phyloP scores from a whole-genome alignment of 2,329 filamentous ascomycete species.

The Thyridium curvatum region DNA sequence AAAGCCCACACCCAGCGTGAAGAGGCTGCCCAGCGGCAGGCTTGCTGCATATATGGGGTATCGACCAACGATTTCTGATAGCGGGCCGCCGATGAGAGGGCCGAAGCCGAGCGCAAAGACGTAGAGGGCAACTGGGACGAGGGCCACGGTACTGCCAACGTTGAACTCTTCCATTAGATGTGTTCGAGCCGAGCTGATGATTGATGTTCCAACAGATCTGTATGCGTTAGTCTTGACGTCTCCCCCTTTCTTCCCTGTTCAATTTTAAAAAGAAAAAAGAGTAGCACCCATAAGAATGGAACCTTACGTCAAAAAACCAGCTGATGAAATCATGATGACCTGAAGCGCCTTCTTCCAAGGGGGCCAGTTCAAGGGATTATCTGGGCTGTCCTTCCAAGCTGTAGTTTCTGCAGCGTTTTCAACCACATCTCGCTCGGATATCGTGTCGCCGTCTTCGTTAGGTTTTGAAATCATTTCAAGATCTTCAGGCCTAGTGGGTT shows the following conservation, averaged over 20 bases:
- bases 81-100: conserved; percentile 50
- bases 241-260: not conserved
- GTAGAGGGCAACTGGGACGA: conserved; percentile 55
- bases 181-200: conserved; percentile 40
- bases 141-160: conserved; percentile 45
- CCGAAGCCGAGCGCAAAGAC: conserved; percentile 54
- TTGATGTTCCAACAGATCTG: conserved; percentile 47
- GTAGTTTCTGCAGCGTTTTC: no score
- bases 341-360: conserved; percentile 30
- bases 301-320: conserved; percentile 34
- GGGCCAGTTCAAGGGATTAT: conserved; percentile 49
- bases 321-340: conserved; percentile 27
- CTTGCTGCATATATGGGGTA: conserved; percentile 42
- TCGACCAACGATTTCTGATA: conserved; percentile 53
- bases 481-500: no score
- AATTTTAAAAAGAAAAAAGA: not conserved
- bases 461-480: no score
- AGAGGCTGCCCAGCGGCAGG: conserved; percentile 42
- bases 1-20: conserved; percentile 49
- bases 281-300: not conserved
- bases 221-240: not conserved
- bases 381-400: conserved; percentile 27
- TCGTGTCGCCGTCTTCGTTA: no score
- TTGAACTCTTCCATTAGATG: conserved; percentile 46
- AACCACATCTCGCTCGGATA: no score